Evolutionary conservation across 2,329 filamentous ascomycete species (phyloP).

Genomic region (Penicillium paneum): DNA sequence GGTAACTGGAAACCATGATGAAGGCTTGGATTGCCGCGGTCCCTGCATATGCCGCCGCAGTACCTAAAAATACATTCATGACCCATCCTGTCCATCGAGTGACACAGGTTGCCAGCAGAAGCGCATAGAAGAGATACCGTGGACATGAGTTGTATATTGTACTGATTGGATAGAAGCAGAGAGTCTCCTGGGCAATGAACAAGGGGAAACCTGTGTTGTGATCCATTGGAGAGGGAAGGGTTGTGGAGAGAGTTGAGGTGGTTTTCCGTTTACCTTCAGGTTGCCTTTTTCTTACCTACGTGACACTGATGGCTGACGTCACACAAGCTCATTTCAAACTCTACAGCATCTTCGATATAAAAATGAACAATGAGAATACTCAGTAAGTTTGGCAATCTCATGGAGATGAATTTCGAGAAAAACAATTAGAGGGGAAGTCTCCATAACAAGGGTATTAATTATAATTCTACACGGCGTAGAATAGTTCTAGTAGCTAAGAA

Average conservation of each 20-base stretch:
- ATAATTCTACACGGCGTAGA: too few species aligned
- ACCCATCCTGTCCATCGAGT: slow-evolving; percentile 34
- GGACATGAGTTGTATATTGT: slow-evolving; percentile 34
- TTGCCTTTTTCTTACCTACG: neutral
- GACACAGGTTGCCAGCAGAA: slow-evolving; percentile 28
- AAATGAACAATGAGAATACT: neutral
- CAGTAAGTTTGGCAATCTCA: neutral
- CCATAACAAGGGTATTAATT: neutral
- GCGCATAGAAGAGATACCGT: slow-evolving; percentile 34
- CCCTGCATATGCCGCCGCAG: slow-evolving; percentile 33
- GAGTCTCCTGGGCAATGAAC: slow-evolving; percentile 31
- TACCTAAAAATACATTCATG: slow-evolving; percentile 31
- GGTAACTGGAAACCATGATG: slow-evolving; percentile 26
- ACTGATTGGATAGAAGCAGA: slow-evolving; percentile 35
- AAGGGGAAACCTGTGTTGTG: slow-evolving; percentile 2
- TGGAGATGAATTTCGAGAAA: too few species aligned
- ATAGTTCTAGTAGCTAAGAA: neutral
- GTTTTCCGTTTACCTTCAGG: neutral
- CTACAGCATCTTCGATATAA: neutral
- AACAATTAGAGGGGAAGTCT: neutral
- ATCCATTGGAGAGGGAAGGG: neutral
- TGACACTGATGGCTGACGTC: neutral
- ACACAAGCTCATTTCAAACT: neutral
- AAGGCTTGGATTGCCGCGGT: slow-evolving; percentile 33
- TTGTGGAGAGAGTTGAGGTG: neutral